Base-by-base conservation (phyloP, 192 early-diverging fungal genomes). In the Entrophospora sp. region DNA sequence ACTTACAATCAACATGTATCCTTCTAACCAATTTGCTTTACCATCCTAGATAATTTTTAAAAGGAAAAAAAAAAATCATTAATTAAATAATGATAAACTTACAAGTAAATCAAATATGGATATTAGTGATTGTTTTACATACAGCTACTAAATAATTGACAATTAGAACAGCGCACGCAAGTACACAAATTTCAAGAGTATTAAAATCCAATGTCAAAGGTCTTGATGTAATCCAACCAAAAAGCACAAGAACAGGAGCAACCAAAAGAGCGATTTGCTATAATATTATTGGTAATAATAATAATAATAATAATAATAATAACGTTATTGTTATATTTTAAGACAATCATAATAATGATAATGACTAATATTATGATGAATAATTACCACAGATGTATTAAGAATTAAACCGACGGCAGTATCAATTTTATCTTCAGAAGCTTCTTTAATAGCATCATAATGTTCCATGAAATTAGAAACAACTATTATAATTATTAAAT, bases 11-110 rank as follows among this genome's bases (percentile, higher is more conserved):
- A 98, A 75, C 73, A 94, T 81, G 27, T 77, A 70, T 0, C 96
- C 96, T 70, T 98, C 96, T 28, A 98, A 76, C 92, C 93, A 98
- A 77, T 97, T 95, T 1, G 88, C 88, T 31, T 87, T 71, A 28
- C 92, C 90, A 69, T 98, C 96, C n/a, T n/a, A n/a, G n/a, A n/a
- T n/a, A n/a, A n/a, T n/a, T n/a, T n/a, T n/a, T n/a, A n/a, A n/a
- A n/a, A n/a, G n/a, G n/a, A n/a, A n/a, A n/a, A n/a, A n/a, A n/a
- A n/a, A n/a, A n/a, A n/a, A n/a, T n/a, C n/a, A n/a, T n/a, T n/a
- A n/a, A n/a, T n/a, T n/a, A n/a, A n/a, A n/a, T n/a, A n/a, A n/a
- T n/a, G n/a, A n/a, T n/a, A n/a, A n/a, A n/a, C n/a, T n/a, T n/a
- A n/a, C n/a, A n/a, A n/a, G n/a, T n/a, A n/a, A n/a, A n/a, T n/a